Percentiles rank a stretch among this genome's conserved stretches.
Evolutionary conservation across 495 filamentous ascomycete genomes (phyloP).

Genomic region (Xylaria cubensis): DNA sequence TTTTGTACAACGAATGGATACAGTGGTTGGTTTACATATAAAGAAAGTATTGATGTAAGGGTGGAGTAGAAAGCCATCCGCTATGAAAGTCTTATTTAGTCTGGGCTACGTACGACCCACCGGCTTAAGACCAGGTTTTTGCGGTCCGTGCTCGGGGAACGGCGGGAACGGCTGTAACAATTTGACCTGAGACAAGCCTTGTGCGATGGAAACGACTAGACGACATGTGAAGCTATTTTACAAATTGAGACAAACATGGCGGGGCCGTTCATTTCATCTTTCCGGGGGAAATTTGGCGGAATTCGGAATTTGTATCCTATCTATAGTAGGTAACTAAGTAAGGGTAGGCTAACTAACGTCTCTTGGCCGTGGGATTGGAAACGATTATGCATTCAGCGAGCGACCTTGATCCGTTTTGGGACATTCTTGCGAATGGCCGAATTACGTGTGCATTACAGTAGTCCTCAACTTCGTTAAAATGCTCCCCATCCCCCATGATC

Average conservation of each 20-base stretch:
- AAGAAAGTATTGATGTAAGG: not conserved
- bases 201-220: not conserved
- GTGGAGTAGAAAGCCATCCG: not conserved
- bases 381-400: conserved; percentile 5
- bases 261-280: not conserved
- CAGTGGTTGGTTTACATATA: not conserved
- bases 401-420: conserved; percentile 22
- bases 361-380: not conserved
- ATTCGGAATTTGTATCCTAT: no score
- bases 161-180: not conserved
- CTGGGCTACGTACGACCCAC: not conserved
- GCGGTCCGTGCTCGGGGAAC: conserved; percentile 8
- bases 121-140: not conserved
- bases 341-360: conserved; percentile 2
- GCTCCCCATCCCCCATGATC: not conserved
- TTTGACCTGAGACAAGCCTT: not conserved
- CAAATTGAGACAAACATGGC: not conserved
- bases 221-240: not conserved
- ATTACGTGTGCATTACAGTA: not conserved
- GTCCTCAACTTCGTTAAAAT: not conserved
- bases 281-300: not conserved
- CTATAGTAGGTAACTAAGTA: not conserved
- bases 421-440: conserved; percentile 27
- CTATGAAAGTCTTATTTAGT: conserved; percentile 1
- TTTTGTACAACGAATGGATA: not conserved